A percentile compares a stretch with the other conserved stretches of the same genome.
phyloP scores from a whole-genome alignment of 2,329 filamentous ascomycete genomes.

The Colletotrichum ledebouriae region DNA sequence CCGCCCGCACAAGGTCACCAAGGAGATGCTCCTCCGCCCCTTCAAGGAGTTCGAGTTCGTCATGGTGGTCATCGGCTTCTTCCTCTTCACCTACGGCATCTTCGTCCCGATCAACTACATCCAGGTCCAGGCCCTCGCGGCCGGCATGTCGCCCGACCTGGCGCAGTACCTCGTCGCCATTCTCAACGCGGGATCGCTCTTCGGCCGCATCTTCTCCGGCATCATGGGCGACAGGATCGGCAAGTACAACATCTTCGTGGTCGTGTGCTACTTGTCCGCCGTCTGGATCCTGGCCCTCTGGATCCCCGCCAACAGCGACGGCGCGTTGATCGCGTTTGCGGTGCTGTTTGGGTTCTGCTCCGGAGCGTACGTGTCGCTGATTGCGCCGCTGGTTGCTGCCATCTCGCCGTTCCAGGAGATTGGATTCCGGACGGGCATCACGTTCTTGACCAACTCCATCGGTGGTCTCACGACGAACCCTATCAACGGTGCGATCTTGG shows the following conservation, averaged over 20 bases:
- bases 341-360: constrained; percentile 59
- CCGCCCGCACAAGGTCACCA: constrained; percentile 47
- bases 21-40: constrained; percentile 50
- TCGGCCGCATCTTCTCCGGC: constrained; percentile 53
- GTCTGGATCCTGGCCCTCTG: constrained; percentile 58
- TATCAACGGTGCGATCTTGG: constrained; percentile 63
- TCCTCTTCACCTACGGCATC: constrained; percentile 53
- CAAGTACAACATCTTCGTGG: constrained; percentile 58
- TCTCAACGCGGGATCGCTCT: constrained; percentile 55
- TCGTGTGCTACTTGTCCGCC: constrained; percentile 59
- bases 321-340: constrained; percentile 54
- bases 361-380: constrained; percentile 56
- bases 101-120: constrained; percentile 55
- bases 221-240: constrained; percentile 54
- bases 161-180: constrained; percentile 54
- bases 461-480: constrained; percentile 70
- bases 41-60: constrained; percentile 51
- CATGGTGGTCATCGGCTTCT: constrained; percentile 50
- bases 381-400: constrained; percentile 58
- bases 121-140: constrained; percentile 49
- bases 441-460: constrained; percentile 67
- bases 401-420: constrained; percentile 68
- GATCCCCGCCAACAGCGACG: constrained; percentile 51
- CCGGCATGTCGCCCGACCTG: constrained; percentile 48
- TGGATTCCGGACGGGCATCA: constrained; percentile 60